phyloP scores from a whole-genome alignment of 805 yeast genomes.

The Ogataea paradorogensis region DNA sequence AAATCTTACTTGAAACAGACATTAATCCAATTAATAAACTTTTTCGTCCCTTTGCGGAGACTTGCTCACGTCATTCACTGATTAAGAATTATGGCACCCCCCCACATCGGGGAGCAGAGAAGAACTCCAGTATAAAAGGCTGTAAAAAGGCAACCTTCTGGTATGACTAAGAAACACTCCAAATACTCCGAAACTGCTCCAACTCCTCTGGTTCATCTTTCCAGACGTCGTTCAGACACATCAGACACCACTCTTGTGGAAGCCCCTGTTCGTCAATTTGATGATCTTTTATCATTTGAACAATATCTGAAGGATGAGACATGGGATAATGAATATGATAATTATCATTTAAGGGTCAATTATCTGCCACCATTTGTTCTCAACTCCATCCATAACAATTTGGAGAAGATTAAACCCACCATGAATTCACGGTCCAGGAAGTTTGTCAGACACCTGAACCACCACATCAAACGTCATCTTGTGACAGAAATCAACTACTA shows the following conservation, averaged over 20 bases:
- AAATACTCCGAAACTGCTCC: constrained; percentile 27
- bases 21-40: not conserved
- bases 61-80: too few species aligned
- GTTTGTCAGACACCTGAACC: constrained; percentile 66
- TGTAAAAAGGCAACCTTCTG: not conserved
- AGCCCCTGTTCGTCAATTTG: constrained; percentile 40
- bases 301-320: constrained; percentile 57
- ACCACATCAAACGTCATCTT: constrained; percentile 66
- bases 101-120: not conserved
- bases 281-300: constrained; percentile 58
- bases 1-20: constrained; percentile 8
- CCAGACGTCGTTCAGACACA: constrained; percentile 19
- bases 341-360: constrained; percentile 20
- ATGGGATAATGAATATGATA: constrained; percentile 27
- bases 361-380: constrained; percentile 51
- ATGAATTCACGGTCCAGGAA: constrained; percentile 66
- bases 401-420: constrained; percentile 66
- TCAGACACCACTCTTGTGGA: constrained; percentile 14
- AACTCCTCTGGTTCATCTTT: constrained; percentile 31
- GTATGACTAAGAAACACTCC: constrained; percentile 20
- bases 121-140: not conserved
- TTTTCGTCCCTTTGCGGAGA: constrained; percentile 1
- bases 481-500: constrained; percentile 56
- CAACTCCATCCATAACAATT: constrained; percentile 59
- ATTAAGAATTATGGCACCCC: too few species aligned